Base-by-base conservation (phyloP, 2,329 filamentous ascomycete species). In the Setomelanomma holmii region DNA sequence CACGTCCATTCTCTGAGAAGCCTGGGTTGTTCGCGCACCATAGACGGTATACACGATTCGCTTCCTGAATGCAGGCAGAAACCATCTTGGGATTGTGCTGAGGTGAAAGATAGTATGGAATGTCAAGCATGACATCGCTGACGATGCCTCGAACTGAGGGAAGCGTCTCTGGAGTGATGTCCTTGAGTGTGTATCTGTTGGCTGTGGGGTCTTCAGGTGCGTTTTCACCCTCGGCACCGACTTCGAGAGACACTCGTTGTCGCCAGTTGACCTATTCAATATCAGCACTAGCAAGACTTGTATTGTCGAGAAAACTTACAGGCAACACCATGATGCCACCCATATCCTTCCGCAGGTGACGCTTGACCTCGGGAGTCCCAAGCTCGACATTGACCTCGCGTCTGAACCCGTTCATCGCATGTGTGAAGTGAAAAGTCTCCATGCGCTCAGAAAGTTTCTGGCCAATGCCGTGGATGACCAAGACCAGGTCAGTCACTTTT, bases 81-180 rank as follows among this genome's bases (percentile, higher is more conserved):
- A 96, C 89, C 93, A 99, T 98, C 74, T 92, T 96, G 4, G 88
- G 85, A 67, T 98, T 96, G 76, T 98, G 93, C 50, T 75, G 68
- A 53, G 96, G 90, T 0, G 93, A 98, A 77, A 99, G 88, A 76
- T 98, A 99, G 71, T 96, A 98, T 0, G 95, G 95, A 43, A 99
- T 93, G 71, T 99, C 95, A 43, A 98, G 88, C 91, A 99, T 97
- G 64, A 99, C 91, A 72, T 99, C 95, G 36, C 90, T 96, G 55
- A 99, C 96, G 70, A 99, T 86, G 68, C 89, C 91, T 40, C 95
- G 88, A 7, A 99, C 89, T 1, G 91, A 92, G 0, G 93, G 93
- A 23, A 99, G 90, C 0, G 91, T 95, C 36, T 88, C 85, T 1
- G 92, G 93, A 4, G 96, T 96, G 60, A 99, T 97, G 63, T 98